Evolutionary conservation across 1,284 basidiomycete genomes (phyloP).

Genomic region (Ustilago tritici): DNA sequence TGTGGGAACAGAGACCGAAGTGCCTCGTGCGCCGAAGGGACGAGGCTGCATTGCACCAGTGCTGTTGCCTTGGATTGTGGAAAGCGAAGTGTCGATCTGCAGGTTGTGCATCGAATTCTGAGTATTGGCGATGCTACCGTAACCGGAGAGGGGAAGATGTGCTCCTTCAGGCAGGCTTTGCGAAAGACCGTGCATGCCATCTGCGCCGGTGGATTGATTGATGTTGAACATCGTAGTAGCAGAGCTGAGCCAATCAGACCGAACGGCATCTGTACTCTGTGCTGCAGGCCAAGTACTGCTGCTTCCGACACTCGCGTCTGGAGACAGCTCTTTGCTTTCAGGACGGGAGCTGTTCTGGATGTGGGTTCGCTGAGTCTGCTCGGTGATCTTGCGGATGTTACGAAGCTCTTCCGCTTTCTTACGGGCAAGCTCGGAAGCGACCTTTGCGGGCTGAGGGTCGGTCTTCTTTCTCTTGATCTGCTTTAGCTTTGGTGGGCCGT

Average conservation of each 20-base stretch:
- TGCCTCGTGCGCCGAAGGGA: conserved; percentile 31
- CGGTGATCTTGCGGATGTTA: conserved; percentile 40
- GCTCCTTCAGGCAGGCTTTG: conserved; percentile 40
- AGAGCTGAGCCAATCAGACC: conserved; percentile 38
- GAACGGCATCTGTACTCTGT: conserved; percentile 7
- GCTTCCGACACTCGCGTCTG: conserved; percentile 26
- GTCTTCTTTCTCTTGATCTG: conserved; percentile 47
- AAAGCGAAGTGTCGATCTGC: conserved; percentile 34
- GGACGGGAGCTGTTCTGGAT: conserved; percentile 37
- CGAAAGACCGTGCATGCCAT: conserved; percentile 4
- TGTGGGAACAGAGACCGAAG: conserved; percentile 42
- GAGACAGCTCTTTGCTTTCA: conserved; percentile 34
- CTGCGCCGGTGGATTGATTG: not conserved
- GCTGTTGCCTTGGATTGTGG: conserved; percentile 6
- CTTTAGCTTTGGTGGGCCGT: conserved; percentile 32
- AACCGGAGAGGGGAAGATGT: conserved; percentile 33
- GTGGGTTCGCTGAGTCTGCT: conserved; percentile 51
- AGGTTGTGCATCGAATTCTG: conserved; percentile 12
- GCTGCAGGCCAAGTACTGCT: conserved; percentile 19
- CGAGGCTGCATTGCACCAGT: conserved; percentile 29
- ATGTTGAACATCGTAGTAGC: conserved; percentile 22
- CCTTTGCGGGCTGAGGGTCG: conserved; percentile 40
- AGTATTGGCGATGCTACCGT: conserved; percentile 21
- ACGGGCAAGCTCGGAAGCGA: conserved; percentile 40
- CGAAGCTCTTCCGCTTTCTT: conserved; percentile 51